phyloP scores from a whole-genome alignment of 2,329 filamentous ascomycete species.

The Fusarium irregulare region DNA sequence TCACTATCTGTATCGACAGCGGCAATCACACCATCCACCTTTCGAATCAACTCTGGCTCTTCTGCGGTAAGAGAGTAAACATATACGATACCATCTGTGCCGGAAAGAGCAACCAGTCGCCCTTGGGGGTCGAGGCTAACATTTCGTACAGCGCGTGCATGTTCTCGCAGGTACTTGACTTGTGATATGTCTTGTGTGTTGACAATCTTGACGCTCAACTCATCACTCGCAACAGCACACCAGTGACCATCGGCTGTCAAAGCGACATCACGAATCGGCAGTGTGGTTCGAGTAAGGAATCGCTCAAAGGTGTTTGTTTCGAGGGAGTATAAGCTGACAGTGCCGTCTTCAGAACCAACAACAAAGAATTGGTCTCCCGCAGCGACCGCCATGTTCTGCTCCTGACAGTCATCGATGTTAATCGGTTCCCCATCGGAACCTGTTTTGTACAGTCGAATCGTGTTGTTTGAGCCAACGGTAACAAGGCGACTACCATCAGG shows the following conservation, averaged over 20 bases:
- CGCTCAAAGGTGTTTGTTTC: constrained; percentile 79
- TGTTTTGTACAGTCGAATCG: constrained; percentile 90
- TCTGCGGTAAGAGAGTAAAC: constrained; percentile 85
- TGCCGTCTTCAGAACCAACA: constrained; percentile 91
- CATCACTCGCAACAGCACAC: constrained; percentile 97
- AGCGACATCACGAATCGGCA: constrained; percentile 87
- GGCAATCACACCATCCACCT: constrained; percentile 87
- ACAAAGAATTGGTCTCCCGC: constrained; percentile 86
- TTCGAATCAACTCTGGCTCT: constrained; percentile 82
- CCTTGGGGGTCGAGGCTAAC: constrained; percentile 87
- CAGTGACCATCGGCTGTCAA: constrained; percentile 84
- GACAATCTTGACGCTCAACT: constrained; percentile 90
- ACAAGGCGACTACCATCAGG: constrained; percentile 87
- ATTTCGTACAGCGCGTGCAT: constrained; percentile 89
- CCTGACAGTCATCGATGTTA: constrained; percentile 90
- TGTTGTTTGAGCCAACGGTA: constrained; percentile 93
- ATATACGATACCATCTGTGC: constrained; percentile 89
- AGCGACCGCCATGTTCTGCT: constrained; percentile 84
- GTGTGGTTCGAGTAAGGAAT: constrained; percentile 83
- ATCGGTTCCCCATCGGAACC: constrained; percentile 91
- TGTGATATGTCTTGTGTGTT: constrained; percentile 81
- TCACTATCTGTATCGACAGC: constrained; percentile 79
- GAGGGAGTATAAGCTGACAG: constrained; percentile 93
- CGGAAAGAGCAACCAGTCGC: constrained; percentile 80
- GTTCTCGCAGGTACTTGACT: constrained; percentile 83